Percentiles rank a stretch among this genome's conserved stretches.
phyloP scores from a whole-genome alignment of 192 early-diverging fungal genomes.

The Spizellomyces sp. region DNA sequence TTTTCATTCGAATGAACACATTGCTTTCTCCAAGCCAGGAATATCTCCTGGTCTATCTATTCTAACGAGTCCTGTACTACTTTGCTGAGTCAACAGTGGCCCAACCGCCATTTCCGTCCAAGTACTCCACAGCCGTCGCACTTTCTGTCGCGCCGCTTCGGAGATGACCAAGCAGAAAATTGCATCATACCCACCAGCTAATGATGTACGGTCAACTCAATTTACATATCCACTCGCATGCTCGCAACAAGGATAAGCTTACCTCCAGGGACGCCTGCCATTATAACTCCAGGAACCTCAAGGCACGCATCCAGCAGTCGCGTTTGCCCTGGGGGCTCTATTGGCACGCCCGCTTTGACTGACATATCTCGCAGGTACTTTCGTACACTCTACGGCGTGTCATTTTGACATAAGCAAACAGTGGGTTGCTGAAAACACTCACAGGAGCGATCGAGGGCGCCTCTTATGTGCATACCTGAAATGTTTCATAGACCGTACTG shows the following conservation, averaged over 20 bases:
- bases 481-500: constrained; percentile 36
- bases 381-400: constrained; percentile 56
- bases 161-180: constrained; percentile 80
- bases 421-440: too few relatives aligned
- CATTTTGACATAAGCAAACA: not conserved
- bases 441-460: not conserved
- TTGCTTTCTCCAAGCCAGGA: not conserved
- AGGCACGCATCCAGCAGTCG: constrained; percentile 81
- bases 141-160: not conserved
- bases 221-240: not conserved
- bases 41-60: not conserved
- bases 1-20: not conserved
- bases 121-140: constrained; percentile 41
- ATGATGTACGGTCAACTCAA: not conserved
- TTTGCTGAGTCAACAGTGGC: constrained; percentile 62
- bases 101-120: constrained; percentile 82
- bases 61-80: constrained; percentile 5
- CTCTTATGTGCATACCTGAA: constrained; percentile 37
- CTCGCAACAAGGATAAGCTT: constrained; percentile 9
- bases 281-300: constrained; percentile 76
- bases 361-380: constrained; percentile 72
- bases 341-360: constrained; percentile 70
- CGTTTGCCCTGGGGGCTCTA: constrained; percentile 91
- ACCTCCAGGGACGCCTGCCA: constrained; percentile 95
- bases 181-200: constrained; percentile 96